These are phyloP conservation scores for Aegilops longissima DNA, from an alignment of 176 grass and related monocot genomes.

Conservation along the genomic window DNA sequence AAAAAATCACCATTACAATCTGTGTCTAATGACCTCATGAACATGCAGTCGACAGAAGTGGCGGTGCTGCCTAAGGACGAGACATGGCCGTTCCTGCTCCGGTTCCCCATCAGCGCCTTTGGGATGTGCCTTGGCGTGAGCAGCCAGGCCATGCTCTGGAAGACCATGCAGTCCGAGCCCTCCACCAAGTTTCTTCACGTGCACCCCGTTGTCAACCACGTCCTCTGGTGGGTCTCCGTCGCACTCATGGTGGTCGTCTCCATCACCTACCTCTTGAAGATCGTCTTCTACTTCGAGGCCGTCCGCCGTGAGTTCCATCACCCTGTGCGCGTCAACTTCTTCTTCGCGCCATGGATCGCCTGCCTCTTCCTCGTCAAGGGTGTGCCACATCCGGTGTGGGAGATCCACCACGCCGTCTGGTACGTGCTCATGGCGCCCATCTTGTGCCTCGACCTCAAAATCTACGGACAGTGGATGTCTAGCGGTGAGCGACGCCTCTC, in stretches of 20 bases:
- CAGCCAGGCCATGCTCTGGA: slow-evolving; percentile 61
- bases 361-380: slow-evolving; percentile 53
- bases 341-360: slow-evolving; percentile 61
- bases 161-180: slow-evolving; percentile 32
- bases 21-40: neutral
- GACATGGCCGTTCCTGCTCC: slow-evolving; percentile 61
- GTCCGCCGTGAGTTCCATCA: slow-evolving; percentile 48
- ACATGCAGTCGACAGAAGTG: slow-evolving; percentile 39
- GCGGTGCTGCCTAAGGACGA: slow-evolving; percentile 50
- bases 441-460: slow-evolving; percentile 64
- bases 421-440: slow-evolving; percentile 55
- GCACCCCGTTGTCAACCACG: slow-evolving; percentile 17
- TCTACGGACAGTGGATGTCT: slow-evolving; percentile 86
- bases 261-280: slow-evolving; percentile 38
- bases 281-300: slow-evolving; percentile 56
- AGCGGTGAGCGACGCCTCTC: slow-evolving; percentile 63
- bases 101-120: slow-evolving; percentile 47
- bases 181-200: slow-evolving; percentile 36
- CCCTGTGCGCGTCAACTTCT: slow-evolving; percentile 55
- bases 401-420: slow-evolving; percentile 42
- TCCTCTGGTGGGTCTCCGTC: slow-evolving; percentile 47
- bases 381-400: too few relatives aligned
- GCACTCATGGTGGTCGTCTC: slow-evolving; percentile 30
- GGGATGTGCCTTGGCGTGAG: slow-evolving; percentile 53
- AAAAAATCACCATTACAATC: too few relatives aligned